Conservation (phyloP, 2,329 filamentous ascomycete genomes). For the Nigrospora osmanthi region DNA sequence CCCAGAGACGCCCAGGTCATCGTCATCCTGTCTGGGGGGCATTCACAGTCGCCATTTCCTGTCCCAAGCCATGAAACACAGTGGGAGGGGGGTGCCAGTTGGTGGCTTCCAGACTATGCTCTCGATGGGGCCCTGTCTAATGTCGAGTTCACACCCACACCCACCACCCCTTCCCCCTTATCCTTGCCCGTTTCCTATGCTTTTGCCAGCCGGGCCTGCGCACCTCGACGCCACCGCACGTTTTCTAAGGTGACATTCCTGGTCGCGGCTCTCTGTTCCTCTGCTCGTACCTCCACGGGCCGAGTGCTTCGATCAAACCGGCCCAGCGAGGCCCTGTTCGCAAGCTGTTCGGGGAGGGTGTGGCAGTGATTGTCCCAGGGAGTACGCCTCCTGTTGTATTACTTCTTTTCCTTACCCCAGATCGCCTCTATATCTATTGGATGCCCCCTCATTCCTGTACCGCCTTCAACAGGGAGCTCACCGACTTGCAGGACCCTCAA, state of each 20-base stretch:
- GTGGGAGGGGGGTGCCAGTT: no score
- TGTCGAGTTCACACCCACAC: not conserved
- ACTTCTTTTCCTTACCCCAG: not conserved
- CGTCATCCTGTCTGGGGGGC: no score
- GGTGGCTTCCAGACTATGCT: no score
- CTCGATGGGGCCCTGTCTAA: no score
- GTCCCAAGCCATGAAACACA: no score
- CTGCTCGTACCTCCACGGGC: slow-evolving; percentile 15
- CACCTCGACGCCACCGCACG: slow-evolving; percentile 7
- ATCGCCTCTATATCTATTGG: slow-evolving; percentile 16
- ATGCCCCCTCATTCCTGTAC: slow-evolving; percentile 18
- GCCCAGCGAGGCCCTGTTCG: slow-evolving; percentile 15
- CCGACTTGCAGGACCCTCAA: slow-evolving; percentile 7
- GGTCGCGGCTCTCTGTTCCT: slow-evolving; percentile 7
- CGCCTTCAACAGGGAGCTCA: slow-evolving; percentile 1
- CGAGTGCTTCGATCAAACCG: slow-evolving; percentile 17
- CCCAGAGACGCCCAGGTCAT: no score
- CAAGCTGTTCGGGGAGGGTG: slow-evolving; percentile 3
- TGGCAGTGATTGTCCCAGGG: not conserved
- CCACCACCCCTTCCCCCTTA: not conserved
- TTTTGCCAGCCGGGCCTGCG: slow-evolving; percentile 1
- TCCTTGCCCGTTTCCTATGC: not conserved
- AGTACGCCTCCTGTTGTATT: not conserved
- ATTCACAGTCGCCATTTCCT: no score
- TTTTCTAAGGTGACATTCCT: slow-evolving; percentile 18